Base-by-base conservation (phyloP, 2,329 filamentous ascomycete species). In the Neophaeococcomyces mojaviensis region DNA sequence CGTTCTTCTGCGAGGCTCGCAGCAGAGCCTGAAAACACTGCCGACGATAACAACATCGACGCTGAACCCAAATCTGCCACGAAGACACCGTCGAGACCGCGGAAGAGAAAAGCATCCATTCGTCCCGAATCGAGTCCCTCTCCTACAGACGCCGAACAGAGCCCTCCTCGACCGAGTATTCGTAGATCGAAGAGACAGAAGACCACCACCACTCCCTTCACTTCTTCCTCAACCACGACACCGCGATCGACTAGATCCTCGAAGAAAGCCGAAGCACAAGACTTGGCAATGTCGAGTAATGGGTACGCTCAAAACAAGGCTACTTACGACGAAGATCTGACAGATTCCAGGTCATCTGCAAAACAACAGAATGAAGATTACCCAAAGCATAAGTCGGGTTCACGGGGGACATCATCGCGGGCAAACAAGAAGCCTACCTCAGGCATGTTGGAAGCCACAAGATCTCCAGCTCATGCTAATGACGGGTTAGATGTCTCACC, bases 1-100 rank as follows among this genome's bases (percentile, higher is more conserved):
- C 88, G 90, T 75, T 92, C 89, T 62, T 84, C 89, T 68, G 85
- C 89, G 73, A 88, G 88, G 76, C 82, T 87, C 79, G 86, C 86
- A 73, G 84, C 86, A 69, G 76, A 74, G 62, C 63, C 64, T 54
- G 64, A 44, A 16, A 6, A 9, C 10, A 26, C 30, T 22, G 20
- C 13, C 20, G 33, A 37, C n/a, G 20, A 26, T 79, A 68, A 63
- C 73, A 72, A 63, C 61, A 67, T 54, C 60, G 69, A 56, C 62
- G 68, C 54, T 62, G 24, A n/a, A 15, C 15, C 15, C 2, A 37
- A 15, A 8, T 41, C 70, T 58, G 59, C 67, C 58, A 60, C 68
- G 50, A 61, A 63, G 53, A 58, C 62, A 52, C 61, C 61, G 52
- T 61, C 49, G 8, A 51, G 31, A 10, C 36, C 78, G 52, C 78